phyloP scores from a whole-genome alignment of 2,329 filamentous ascomycete species.

The Fusarium sp. region DNA sequence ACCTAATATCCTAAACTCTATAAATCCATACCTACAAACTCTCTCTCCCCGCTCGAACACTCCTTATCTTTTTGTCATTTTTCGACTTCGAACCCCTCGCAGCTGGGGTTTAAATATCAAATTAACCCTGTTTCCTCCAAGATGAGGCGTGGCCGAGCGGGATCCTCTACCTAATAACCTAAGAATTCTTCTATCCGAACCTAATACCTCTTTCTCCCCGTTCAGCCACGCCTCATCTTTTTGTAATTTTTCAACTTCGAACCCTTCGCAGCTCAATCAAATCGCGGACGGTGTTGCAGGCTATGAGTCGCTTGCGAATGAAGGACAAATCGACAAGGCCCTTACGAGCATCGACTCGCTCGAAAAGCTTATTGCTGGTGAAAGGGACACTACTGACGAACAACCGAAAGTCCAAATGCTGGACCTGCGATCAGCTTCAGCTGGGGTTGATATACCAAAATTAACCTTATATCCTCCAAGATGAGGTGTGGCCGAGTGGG shows the following conservation, averaged over 20 bases:
- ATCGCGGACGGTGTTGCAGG: conserved; percentile 79
- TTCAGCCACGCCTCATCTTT: too few relatives aligned
- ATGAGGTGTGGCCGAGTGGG: not conserved
- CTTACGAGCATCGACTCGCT: conserved; percentile 80
- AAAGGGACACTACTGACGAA: conserved; percentile 57
- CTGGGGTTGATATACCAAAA: conserved; percentile 46
- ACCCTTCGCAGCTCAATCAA: conserved; percentile 72
- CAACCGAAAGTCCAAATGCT: conserved; percentile 57
- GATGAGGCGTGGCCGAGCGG: too few relatives aligned
- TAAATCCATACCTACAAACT: not conserved
- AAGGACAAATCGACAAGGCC: conserved; percentile 84
- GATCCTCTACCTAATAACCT: too few relatives aligned
- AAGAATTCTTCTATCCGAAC: too few relatives aligned
- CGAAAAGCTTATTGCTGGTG: conserved; percentile 83
- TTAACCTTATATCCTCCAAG: too few relatives aligned
- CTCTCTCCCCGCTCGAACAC: not conserved
- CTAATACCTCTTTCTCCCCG: too few relatives aligned
- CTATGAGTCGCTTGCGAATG: conserved; percentile 85
- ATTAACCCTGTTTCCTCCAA: not conserved
- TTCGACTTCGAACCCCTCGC: not conserved
- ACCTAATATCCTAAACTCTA: not conserved
- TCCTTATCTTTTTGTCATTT: not conserved
- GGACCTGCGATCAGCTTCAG: conserved; percentile 81
- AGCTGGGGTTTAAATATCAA: not conserved
- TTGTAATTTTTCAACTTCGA: too few relatives aligned